These are phyloP conservation scores for Teunomyces gatunensis DNA, from an alignment of 805 yeast species.

Conservation along the genomic window DNA sequence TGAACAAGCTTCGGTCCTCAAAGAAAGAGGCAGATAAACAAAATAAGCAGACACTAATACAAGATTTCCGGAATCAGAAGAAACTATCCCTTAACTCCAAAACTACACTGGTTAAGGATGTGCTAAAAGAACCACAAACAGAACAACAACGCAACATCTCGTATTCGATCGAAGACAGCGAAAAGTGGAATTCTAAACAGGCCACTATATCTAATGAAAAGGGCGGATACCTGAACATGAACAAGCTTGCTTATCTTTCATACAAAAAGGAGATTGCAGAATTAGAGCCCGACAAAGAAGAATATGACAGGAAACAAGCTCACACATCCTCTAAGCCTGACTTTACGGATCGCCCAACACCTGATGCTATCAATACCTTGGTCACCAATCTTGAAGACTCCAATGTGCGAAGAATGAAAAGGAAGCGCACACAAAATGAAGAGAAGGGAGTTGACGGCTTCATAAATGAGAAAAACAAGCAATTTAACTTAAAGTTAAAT, in stretches of 20 bases:
- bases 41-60: constrained; percentile 16
- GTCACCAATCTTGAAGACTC: constrained; percentile 31
- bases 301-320: constrained; percentile 39
- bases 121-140: background rate
- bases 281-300: constrained; percentile 36
- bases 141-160: constrained; percentile 10
- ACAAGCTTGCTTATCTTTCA: constrained; percentile 57
- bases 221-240: constrained; percentile 48
- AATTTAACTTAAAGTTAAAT: constrained; percentile 66
- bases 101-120: constrained; percentile 20
- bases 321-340: constrained; percentile 7
- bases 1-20: constrained; percentile 15
- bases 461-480: constrained; percentile 70
- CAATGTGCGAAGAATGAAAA: constrained; percentile 33
- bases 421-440: constrained; percentile 34
- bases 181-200: constrained; percentile 53
- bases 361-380: constrained; percentile 22
- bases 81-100: constrained; percentile 26
- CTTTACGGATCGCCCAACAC: constrained; percentile 34
- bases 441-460: constrained; percentile 39
- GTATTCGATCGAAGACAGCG: constrained; percentile 59
- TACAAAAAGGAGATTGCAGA: constrained; percentile 52
- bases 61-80: constrained; percentile 16
- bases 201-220: constrained; percentile 10
- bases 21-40: constrained; percentile 14